Conservation (phyloP, 2,329 filamentous ascomycete genomes). For the Fonsecaea pedrosoi region DNA sequence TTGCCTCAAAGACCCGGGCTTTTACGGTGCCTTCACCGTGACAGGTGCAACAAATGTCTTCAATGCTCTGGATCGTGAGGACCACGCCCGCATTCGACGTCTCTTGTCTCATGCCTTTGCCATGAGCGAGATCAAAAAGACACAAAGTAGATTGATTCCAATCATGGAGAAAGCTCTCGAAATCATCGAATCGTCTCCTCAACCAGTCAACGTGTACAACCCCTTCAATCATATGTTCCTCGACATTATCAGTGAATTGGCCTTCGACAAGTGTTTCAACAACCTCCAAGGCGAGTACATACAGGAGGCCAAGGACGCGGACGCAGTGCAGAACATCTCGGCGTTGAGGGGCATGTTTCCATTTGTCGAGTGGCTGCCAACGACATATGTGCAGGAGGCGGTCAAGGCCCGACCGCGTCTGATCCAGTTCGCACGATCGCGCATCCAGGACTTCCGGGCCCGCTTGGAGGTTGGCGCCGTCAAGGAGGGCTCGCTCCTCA, state of each 20-base stretch:
- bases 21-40: slow-evolving; percentile 26
- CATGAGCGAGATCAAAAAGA: slow-evolving; percentile 20
- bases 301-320: slow-evolving; percentile 17
- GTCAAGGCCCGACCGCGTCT: slow-evolving; percentile 16
- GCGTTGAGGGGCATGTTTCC: slow-evolving; percentile 25
- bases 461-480: slow-evolving; percentile 14
- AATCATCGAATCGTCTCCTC: slow-evolving; percentile 16
- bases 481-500: slow-evolving; percentile 18
- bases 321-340: slow-evolving; percentile 23
- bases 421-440: slow-evolving; percentile 23
- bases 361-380: slow-evolving; percentile 22
- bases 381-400: slow-evolving; percentile 22
- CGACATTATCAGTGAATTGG: slow-evolving; percentile 24
- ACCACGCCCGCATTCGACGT: slow-evolving; percentile 42
- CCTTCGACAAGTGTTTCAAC: slow-evolving; percentile 27
- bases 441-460: slow-evolving; percentile 10
- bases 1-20: slow-evolving; percentile 24
- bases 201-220: slow-evolving; percentile 20
- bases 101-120: slow-evolving; percentile 52
- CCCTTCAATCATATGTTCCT: slow-evolving; percentile 22
- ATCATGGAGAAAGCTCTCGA: slow-evolving; percentile 15
- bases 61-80: slow-evolving; percentile 32
- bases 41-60: slow-evolving; percentile 20
- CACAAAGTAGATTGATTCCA: slow-evolving; percentile 13
- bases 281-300: slow-evolving; percentile 13